Conservation (phyloP, 2,329 filamentous ascomycete species). For the Tolypocladium pustulatum region DNA sequence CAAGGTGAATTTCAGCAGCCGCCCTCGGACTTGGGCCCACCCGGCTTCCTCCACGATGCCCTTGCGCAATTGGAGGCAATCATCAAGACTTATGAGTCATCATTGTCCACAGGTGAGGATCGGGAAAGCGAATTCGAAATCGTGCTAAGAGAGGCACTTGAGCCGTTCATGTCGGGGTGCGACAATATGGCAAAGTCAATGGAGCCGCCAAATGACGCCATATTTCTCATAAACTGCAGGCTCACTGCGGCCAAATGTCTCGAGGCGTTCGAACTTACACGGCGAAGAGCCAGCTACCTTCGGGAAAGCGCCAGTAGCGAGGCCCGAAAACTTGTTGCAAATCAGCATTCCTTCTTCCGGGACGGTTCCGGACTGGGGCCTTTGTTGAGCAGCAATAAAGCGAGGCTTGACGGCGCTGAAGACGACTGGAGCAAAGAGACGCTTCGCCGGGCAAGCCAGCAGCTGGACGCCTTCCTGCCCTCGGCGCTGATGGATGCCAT, state of each 20-base stretch:
- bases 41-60: slow-evolving; percentile 70
- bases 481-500: slow-evolving; percentile 88
- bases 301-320: slow-evolving; percentile 44
- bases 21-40: slow-evolving; percentile 64
- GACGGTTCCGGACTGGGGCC: slow-evolving; percentile 61
- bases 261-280: slow-evolving; percentile 53
- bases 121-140: slow-evolving; percentile 61
- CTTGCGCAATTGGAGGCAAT: slow-evolving; percentile 68
- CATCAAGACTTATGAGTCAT: slow-evolving; percentile 80
- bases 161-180: slow-evolving; percentile 75
- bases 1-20: slow-evolving; percentile 62
- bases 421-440: slow-evolving; percentile 35
- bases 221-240: slow-evolving; percentile 67
- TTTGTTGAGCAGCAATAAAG: slow-evolving; percentile 48
- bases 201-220: slow-evolving; percentile 45
- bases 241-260: slow-evolving; percentile 47
- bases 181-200: slow-evolving; percentile 56
- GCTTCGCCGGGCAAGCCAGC: slow-evolving; percentile 60
- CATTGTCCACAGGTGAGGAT: slow-evolving; percentile 49
- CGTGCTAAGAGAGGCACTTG: slow-evolving; percentile 68
- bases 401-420: slow-evolving; percentile 12
- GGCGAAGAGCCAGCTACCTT: slow-evolving; percentile 42
- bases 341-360: slow-evolving; percentile 65
- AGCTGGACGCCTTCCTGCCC: slow-evolving; percentile 81
- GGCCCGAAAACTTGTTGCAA: slow-evolving; percentile 47